phyloP scores from a whole-genome alignment of 2,329 filamentous ascomycete species.

The Alternaria ethzedia region DNA sequence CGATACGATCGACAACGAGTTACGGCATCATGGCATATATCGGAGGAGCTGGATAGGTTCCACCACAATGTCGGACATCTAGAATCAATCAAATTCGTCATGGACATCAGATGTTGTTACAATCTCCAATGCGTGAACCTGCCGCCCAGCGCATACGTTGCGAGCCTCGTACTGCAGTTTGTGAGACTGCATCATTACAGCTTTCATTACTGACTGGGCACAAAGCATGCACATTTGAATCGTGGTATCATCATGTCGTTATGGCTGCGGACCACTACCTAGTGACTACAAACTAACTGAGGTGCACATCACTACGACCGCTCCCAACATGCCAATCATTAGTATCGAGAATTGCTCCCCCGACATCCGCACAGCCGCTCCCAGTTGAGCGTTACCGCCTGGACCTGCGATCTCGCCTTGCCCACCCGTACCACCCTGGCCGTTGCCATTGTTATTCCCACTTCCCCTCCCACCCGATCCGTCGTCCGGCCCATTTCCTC shows the following conservation, averaged over 20 bases:
- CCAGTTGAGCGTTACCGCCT: constrained; percentile 4
- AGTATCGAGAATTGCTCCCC: constrained; percentile 12
- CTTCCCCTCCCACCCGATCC: constrained; percentile 3
- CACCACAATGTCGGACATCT: constrained; percentile 33
- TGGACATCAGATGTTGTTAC: constrained; percentile 13
- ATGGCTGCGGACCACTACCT: background rate
- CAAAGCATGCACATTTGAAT: background rate
- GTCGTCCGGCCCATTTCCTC: constrained; percentile 25
- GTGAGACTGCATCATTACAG: background rate
- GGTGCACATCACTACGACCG: constrained; percentile 14
- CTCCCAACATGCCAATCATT: constrained; percentile 20
- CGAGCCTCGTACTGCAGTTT: background rate
- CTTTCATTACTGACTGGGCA: background rate
- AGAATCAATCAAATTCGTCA: constrained; percentile 36
- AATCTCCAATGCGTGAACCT: background rate
- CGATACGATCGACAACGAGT: constrained; percentile 32
- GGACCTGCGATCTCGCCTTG: constrained; percentile 16
- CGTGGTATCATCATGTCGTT: background rate
- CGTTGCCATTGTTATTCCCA: background rate
- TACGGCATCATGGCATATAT: constrained; percentile 32
- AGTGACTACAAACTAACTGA: constrained; percentile 10
- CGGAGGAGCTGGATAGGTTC: constrained; percentile 31
- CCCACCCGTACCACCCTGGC: constrained; percentile 4
- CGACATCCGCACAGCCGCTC: constrained; percentile 16
- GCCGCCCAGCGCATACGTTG: background rate